Evolutionary conservation across 2,329 filamentous ascomycete species (phyloP).

Genomic region (Biscogniauxia mediterranea): DNA sequence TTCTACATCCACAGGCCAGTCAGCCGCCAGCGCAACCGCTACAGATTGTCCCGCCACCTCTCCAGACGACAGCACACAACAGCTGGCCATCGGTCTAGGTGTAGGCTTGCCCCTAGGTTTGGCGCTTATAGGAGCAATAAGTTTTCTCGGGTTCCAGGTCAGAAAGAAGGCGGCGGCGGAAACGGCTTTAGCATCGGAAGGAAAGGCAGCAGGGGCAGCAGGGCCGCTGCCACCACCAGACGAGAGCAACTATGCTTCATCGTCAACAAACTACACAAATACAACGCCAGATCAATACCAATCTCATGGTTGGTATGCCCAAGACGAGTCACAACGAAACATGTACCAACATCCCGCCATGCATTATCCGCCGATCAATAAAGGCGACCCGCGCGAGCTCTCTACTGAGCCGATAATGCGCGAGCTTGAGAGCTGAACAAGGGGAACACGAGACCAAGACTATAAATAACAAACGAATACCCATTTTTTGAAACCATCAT

Average conservation of each 20-base stretch:
- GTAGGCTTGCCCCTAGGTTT: not conserved
- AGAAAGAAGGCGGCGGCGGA: not conserved
- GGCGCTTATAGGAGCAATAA: not conserved
- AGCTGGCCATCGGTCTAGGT: not conserved
- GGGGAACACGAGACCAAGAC: no score
- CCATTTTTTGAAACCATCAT: no score
- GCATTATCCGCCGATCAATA: not conserved
- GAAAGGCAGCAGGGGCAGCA: not conserved
- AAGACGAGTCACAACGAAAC: not conserved
- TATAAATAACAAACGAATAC: no score
- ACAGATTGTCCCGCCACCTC: not conserved
- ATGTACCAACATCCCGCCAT: not conserved
- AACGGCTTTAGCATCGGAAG: not conserved
- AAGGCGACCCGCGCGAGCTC: not conserved
- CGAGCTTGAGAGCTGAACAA: not conserved
- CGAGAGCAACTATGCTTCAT: not conserved
- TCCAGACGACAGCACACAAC: not conserved
- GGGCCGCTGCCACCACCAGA: not conserved
- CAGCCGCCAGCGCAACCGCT: conserved; percentile 8
- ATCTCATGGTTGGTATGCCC: not conserved
- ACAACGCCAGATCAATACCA: not conserved
- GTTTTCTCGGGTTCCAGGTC: not conserved
- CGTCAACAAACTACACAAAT: not conserved
- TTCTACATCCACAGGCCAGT: not conserved
- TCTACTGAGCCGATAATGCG: not conserved